Evolutionary conservation across 2,329 filamentous ascomycete species (phyloP).

Genomic region (Xylariales sp.): DNA sequence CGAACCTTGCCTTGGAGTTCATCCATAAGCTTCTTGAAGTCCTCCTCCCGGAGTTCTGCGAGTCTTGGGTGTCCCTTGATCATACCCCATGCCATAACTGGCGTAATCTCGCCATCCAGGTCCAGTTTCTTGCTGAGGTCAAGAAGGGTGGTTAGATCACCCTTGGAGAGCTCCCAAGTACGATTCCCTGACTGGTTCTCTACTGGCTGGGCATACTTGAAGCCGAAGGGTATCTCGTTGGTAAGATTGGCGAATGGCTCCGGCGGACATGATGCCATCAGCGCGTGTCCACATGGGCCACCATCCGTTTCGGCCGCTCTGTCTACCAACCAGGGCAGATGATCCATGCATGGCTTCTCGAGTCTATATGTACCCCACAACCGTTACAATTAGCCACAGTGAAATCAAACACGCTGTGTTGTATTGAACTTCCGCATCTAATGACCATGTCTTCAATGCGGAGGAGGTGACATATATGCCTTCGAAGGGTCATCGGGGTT

Average conservation of each 20-base stretch:
- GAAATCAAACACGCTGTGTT: constrained; percentile 10
- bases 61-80: constrained; percentile 70
- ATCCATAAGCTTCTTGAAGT: constrained; percentile 68
- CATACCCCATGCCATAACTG: constrained; percentile 90
- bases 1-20: constrained; percentile 77
- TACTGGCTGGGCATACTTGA: constrained; percentile 29
- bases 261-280: constrained; percentile 90
- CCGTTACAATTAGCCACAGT: constrained; percentile 39
- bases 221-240: constrained; percentile 49
- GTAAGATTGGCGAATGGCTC: constrained; percentile 50
- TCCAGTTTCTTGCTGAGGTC: constrained; percentile 80
- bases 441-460: constrained; percentile 37
- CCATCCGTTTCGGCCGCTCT: constrained; percentile 53
- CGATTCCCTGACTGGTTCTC: constrained; percentile 48
- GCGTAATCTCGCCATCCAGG: constrained; percentile 86
- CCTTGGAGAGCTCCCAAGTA: constrained; percentile 75
- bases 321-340: constrained; percentile 75
- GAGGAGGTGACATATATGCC: constrained; percentile 63
- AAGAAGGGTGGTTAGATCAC: constrained; percentile 74
- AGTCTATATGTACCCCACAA: constrained; percentile 57
- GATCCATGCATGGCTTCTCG: constrained; percentile 90
- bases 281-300: constrained; percentile 78
- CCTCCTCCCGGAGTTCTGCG: constrained; percentile 57
- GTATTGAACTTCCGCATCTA: no score
- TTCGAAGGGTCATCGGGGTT: constrained; percentile 47